phyloP scores from a whole-genome alignment of 495 filamentous ascomycete genomes.

The Sporormia fimetaria region DNA sequence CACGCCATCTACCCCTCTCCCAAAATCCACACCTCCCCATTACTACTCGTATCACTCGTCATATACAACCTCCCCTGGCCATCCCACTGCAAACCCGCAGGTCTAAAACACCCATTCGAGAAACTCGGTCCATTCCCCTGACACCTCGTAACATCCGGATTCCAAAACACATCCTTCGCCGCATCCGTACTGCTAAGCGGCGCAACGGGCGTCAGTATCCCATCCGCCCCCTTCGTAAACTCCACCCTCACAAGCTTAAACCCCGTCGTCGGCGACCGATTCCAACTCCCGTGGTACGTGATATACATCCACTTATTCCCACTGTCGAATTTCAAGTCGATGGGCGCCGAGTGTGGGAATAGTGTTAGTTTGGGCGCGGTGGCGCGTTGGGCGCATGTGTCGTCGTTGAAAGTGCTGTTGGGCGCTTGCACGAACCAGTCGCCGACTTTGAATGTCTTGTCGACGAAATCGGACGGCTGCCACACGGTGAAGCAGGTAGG shows the following conservation, averaged over 20 bases:
- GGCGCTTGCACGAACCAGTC: conserved; percentile 22
- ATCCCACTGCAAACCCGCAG: conserved; percentile 16
- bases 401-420: conserved; percentile 14
- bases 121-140: conserved; percentile 17
- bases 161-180: conserved; percentile 13
- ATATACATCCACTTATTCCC: conserved; percentile 10
- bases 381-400: conserved; percentile 9
- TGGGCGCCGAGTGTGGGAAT: conserved; percentile 22
- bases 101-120: conserved; percentile 21
- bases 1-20: conserved; percentile 19
- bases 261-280: conserved; percentile 17
- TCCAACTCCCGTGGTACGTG: conserved; percentile 21
- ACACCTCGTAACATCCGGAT: conserved; percentile 22
- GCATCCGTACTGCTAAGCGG: conserved; percentile 11
- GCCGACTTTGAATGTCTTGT: conserved; percentile 22
- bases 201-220: conserved; percentile 9
- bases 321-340: conserved; percentile 21
- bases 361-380: conserved; percentile 6
- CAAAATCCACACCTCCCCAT: conserved; percentile 21
- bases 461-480: conserved; percentile 19
- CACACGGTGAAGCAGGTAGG: conserved; percentile 24
- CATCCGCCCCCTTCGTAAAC: conserved; percentile 13
- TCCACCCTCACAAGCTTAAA: conserved; percentile 19
- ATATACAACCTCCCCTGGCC: conserved; percentile 16
- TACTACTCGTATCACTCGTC: conserved; percentile 15